A percentile compares a stretch with the other conserved stretches of the same genome.
These are phyloP conservation scores for Haplosporangium sp. DNA, from an alignment of 371 early-diverging fungal genomes.

Conservation along the genomic window DNA sequence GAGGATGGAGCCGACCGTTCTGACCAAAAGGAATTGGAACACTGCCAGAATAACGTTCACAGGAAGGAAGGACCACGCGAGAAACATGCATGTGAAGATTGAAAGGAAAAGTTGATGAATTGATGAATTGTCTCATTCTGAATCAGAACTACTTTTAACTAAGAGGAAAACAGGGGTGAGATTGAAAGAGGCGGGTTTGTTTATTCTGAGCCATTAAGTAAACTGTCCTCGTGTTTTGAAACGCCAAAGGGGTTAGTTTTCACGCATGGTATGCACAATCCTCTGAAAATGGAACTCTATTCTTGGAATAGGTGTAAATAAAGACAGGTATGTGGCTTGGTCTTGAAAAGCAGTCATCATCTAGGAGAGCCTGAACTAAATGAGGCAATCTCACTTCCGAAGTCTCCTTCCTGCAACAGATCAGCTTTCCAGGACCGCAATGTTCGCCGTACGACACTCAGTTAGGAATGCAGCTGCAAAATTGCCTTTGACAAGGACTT, in stretches of 20 bases:
- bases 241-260: not conserved
- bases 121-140: slow-evolving; percentile 5
- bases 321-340: slow-evolving; percentile 4
- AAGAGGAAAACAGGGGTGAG: not conserved
- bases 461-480: slow-evolving; percentile 19
- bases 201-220: no score
- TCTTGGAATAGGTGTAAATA: not conserved
- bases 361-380: not conserved
- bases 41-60: slow-evolving; percentile 12
- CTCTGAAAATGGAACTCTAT: not conserved
- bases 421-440: slow-evolving; percentile 17
- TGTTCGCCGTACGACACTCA: slow-evolving; percentile 42
- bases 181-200: not conserved
- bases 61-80: slow-evolving; percentile 13
- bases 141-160: not conserved
- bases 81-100: slow-evolving; percentile 12
- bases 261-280: not conserved
- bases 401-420: not conserved
- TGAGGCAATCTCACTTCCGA: not conserved
- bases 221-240: slow-evolving; percentile 3
- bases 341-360: not conserved
- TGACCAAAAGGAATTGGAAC: slow-evolving; percentile 10
- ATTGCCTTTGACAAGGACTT: slow-evolving; percentile 15
- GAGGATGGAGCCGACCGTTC: slow-evolving; percentile 6
- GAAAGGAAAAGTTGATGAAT: slow-evolving; percentile 6